These are phyloP conservation scores for Rosa lucieae DNA, from an alignment of 306 rosid genomes.

Conservation along the genomic window DNA sequence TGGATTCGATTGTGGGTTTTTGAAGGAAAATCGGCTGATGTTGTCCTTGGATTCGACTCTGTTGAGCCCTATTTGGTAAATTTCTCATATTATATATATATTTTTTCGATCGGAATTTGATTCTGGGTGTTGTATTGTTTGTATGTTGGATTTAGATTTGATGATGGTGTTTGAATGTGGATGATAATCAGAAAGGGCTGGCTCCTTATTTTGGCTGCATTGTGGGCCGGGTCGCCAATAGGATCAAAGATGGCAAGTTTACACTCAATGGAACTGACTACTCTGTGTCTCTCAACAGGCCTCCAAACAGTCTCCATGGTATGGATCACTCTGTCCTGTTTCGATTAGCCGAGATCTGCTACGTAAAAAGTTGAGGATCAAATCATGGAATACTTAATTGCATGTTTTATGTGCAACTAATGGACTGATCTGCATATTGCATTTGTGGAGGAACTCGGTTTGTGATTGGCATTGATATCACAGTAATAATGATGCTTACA, in stretches of 20 bases:
- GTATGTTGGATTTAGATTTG: background rate
- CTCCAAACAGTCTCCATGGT: conserved; percentile 98
- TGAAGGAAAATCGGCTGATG: conserved; percentile 74
- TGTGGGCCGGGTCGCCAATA: conserved; percentile 92
- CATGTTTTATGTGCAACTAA: background rate
- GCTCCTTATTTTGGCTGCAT: conserved; percentile 90
- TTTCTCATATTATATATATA: no score
- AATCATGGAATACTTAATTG: background rate
- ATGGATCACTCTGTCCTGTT: conserved; percentile 17
- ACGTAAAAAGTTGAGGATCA: background rate
- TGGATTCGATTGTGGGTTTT: conserved; percentile 2
- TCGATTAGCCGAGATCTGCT: background rate
- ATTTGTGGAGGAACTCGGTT: background rate
- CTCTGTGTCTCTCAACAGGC: conserved; percentile 73
- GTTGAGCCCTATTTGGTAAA: conserved; percentile 77
- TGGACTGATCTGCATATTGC: background rate
- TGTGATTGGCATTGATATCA: background rate
- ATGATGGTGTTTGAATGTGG: background rate
- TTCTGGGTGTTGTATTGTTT: conserved; percentile 10
- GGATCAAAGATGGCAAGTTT: conserved; percentile 90
- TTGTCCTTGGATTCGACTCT: conserved; percentile 93
- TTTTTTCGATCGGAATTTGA: background rate
- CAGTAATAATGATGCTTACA: background rate
- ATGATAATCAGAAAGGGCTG: conserved; percentile 57
- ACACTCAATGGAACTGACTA: conserved; percentile 63